These are phyloP conservation scores for Lentithecium fluviatile DNA, from an alignment of 495 filamentous ascomycete species.

Conservation along the genomic window DNA sequence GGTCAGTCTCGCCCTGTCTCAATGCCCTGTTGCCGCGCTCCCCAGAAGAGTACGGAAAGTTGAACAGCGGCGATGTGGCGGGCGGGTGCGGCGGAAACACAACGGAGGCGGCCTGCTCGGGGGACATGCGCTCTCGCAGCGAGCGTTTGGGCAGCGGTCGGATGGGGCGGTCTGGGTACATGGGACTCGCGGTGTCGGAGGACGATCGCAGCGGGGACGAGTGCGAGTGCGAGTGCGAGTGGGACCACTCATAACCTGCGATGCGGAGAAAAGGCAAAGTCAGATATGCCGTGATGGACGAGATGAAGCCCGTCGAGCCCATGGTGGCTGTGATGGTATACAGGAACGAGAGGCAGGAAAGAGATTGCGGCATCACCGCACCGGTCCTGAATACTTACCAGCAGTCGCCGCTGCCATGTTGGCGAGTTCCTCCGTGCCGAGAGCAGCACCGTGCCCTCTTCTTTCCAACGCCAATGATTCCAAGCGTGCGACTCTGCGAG, in stretches of 20 bases:
- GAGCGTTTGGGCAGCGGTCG: conserved; percentile 87
- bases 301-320: conserved; percentile 5
- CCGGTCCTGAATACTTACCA: conserved; percentile 26
- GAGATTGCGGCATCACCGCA: conserved; percentile 14
- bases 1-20: conserved; percentile 39
- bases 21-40: conserved; percentile 33
- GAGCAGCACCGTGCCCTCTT: not conserved
- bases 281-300: conserved; percentile 18
- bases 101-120: conserved; percentile 78
- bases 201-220: conserved; percentile 41
- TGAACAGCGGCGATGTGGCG: conserved; percentile 68
- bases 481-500: not conserved
- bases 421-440: not conserved
- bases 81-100: conserved; percentile 72
- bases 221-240: conserved; percentile 22
- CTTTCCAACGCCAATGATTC: conserved; percentile 1
- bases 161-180: conserved; percentile 87
- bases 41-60: conserved; percentile 61
- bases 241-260: conserved; percentile 39
- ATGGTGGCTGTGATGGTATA: conserved; percentile 17
- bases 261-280: conserved; percentile 16
- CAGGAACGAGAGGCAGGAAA: not conserved
- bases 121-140: conserved; percentile 78
- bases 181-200: conserved; percentile 68
- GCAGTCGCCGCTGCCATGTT: conserved; percentile 36